These are phyloP conservation scores for Hypsizygus marmoreus DNA, from an alignment of 768 basidiomycete species.

Conservation along the genomic window DNA sequence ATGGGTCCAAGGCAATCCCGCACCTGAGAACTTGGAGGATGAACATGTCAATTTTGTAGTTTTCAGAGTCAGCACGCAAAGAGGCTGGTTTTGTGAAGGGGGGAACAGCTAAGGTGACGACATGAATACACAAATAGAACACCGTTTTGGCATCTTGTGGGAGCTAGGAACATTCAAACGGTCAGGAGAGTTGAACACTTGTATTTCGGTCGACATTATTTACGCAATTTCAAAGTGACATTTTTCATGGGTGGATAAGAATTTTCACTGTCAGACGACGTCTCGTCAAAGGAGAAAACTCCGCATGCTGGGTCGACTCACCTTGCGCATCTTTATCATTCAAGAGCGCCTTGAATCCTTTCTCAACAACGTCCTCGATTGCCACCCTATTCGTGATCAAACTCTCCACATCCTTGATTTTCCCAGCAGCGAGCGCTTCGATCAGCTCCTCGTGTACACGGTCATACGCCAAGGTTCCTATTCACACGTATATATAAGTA, in stretches of 20 bases:
- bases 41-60: no score
- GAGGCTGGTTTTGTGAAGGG: no score
- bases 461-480: constrained; percentile 40
- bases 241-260: constrained; percentile 27
- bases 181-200: no score
- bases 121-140: no score
- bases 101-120: no score
- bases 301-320: constrained; percentile 15
- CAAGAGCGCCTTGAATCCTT: constrained; percentile 39
- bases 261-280: constrained; percentile 32
- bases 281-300: neutral
- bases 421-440: constrained; percentile 35
- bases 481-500: neutral
- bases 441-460: constrained; percentile 41
- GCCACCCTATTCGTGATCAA: constrained; percentile 41
- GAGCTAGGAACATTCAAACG: no score
- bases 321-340: constrained; percentile 42
- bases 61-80: no score
- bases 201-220: no score
- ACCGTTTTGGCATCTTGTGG: no score
- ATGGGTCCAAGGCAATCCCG: no score
- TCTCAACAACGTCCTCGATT: constrained; percentile 41
- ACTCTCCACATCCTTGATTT: constrained; percentile 36
- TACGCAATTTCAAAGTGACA: no score
- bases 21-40: no score